phyloP scores from a whole-genome alignment of 352 stramenopile species.

The Globisporangium abappressorium region DNA sequence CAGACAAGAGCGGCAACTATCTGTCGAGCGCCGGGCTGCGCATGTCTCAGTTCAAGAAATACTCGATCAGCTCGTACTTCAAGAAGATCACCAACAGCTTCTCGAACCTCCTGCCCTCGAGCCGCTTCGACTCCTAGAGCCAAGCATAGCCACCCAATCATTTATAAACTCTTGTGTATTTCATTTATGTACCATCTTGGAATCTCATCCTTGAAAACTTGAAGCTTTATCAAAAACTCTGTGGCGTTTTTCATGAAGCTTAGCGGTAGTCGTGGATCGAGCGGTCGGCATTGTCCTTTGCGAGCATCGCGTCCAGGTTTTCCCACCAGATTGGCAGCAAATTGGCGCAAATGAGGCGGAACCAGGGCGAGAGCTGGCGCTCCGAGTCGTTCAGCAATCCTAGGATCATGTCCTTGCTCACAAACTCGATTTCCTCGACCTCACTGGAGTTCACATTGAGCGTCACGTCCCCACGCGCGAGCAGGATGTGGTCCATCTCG shows the following conservation, averaged over 20 bases:
- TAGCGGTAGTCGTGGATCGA: slow-evolving; percentile 67
- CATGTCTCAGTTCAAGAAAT: slow-evolving; percentile 83
- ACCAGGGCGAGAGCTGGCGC: slow-evolving; percentile 81
- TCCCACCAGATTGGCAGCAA: slow-evolving; percentile 75
- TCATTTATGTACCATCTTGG: not conserved
- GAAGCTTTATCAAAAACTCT: not conserved
- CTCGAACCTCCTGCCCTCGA: slow-evolving; percentile 41
- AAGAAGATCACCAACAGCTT: slow-evolving; percentile 59
- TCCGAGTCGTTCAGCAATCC: slow-evolving; percentile 50
- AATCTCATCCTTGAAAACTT: not conserved
- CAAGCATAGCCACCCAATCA: not conserved
- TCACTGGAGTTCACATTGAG: slow-evolving; percentile 93
- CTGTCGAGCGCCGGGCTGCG: slow-evolving; percentile 69
- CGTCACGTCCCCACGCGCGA: slow-evolving; percentile 80
- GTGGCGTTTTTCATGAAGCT: not conserved
- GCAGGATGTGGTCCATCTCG: slow-evolving; percentile 98
- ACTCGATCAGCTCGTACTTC: slow-evolving; percentile 79
- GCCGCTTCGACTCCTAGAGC: slow-evolving; percentile 35
- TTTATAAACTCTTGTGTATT: slow-evolving; percentile 9
- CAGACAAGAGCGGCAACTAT: slow-evolving; percentile 76
- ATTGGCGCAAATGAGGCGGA: slow-evolving; percentile 68
- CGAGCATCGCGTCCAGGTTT: slow-evolving; percentile 57
- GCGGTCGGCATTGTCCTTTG: slow-evolving; percentile 44
- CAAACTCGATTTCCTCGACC: slow-evolving; percentile 89
- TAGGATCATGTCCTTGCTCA: slow-evolving; percentile 63